Evolutionary conservation across 1,284 basidiomycete genomes (phyloP).

Genomic region (Ceraceosorus bombacis): DNA sequence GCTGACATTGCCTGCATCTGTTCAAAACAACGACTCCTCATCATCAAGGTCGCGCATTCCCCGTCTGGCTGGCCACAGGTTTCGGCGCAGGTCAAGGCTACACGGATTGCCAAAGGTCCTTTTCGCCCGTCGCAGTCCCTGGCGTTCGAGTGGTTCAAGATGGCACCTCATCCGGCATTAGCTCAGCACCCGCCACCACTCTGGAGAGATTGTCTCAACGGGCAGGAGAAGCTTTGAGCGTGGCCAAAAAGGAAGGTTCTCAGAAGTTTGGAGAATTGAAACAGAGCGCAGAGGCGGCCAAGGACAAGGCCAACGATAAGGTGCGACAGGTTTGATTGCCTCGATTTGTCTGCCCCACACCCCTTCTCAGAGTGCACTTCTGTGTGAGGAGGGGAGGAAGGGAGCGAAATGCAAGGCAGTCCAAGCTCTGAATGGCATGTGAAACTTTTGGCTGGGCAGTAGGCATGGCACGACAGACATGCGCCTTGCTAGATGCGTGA

Average conservation of each 20-base stretch:
- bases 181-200: conserved; percentile 23
- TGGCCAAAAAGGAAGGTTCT: conserved; percentile 30
- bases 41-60: conserved; percentile 81
- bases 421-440: conserved; percentile 6
- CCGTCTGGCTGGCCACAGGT: conserved; percentile 83
- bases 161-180: conserved; percentile 25
- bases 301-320: conserved; percentile 4
- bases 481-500: no score
- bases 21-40: no score
- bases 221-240: conserved; percentile 38
- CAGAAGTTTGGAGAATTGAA: conserved; percentile 19
- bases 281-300: conserved; percentile 17
- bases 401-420: conserved; percentile 23
- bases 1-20: no score
- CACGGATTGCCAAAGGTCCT: conserved; percentile 90
- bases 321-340: conserved; percentile 14
- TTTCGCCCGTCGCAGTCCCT: conserved; percentile 86
- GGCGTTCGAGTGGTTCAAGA: conserved; percentile 68
- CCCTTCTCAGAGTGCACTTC: conserved; percentile 19
- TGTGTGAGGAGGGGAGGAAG: conserved; percentile 32
- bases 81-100: conserved; percentile 76
- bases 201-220: conserved; percentile 40
- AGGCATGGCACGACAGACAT: no score
- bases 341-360: no score
- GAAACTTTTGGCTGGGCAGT: conserved; percentile 39